Percentiles rank a stretch among this genome's conserved stretches.
These are phyloP conservation scores for Paratinospora sagittata DNA, from an alignment of 164 flowering plant species.

Conservation along the genomic window DNA sequence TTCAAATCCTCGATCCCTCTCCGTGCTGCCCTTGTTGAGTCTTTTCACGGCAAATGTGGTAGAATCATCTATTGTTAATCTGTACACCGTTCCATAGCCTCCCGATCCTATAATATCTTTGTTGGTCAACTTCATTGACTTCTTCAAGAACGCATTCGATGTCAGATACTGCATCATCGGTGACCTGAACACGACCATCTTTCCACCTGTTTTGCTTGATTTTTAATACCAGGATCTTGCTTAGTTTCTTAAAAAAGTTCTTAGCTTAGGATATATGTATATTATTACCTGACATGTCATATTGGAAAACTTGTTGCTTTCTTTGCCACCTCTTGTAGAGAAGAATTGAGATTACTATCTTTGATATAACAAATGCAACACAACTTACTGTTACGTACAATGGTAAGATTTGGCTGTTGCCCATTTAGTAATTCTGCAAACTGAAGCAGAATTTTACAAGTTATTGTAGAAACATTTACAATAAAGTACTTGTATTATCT, in stretches of 20 bases:
- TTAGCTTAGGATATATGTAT: not conserved
- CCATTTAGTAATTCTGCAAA: constrained; percentile 42
- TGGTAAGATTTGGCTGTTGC: constrained; percentile 32
- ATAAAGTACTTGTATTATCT: not conserved
- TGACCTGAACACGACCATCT: constrained; percentile 80
- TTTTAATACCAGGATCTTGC: not conserved
- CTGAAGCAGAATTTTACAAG: constrained; percentile 4
- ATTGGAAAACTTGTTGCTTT: constrained; percentile 48
- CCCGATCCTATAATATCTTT: constrained; percentile 85
- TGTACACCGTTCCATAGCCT: constrained; percentile 81
- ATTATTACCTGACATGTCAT: constrained; percentile 50
- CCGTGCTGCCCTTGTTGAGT: constrained; percentile 55
- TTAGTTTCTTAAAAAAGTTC: not conserved
- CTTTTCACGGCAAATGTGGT: constrained; percentile 73
- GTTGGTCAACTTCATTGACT: constrained; percentile 61
- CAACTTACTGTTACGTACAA: constrained; percentile 60
- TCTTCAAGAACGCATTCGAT: constrained; percentile 53
- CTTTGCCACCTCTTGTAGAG: constrained; percentile 70
- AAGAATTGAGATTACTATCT: constrained; percentile 57
- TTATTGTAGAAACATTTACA: too few species aligned
- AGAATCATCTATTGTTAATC: constrained; percentile 44
- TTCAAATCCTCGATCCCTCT: constrained; percentile 74
- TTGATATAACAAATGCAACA: constrained; percentile 60
- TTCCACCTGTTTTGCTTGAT: constrained; percentile 55
- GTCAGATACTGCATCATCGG: constrained; percentile 46